A percentile compares a stretch with the other conserved stretches of the same genome.
These are phyloP conservation scores for Daldinia sp. DNA, from an alignment of 2,329 filamentous ascomycete species.

Conservation along the genomic window DNA sequence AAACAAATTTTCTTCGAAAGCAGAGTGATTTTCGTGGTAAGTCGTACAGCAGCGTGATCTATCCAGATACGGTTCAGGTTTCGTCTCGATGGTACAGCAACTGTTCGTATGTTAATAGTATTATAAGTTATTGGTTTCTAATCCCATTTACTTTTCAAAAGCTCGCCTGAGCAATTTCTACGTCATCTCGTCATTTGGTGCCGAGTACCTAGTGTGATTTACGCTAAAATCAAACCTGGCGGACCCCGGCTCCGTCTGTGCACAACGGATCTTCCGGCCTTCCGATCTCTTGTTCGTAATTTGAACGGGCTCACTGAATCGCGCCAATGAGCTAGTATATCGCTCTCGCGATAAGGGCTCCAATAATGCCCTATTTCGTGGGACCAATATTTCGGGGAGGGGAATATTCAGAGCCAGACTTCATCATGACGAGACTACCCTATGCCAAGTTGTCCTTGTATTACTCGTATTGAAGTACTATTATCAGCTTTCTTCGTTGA, in stretches of 20 bases:
- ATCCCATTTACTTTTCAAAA: constrained; percentile 1
- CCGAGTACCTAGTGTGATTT: constrained; percentile 28
- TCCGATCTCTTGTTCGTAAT: constrained; percentile 26
- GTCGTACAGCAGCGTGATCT: constrained; percentile 14
- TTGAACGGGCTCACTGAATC: constrained; percentile 26
- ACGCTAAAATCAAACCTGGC: constrained; percentile 29
- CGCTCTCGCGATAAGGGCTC: not conserved
- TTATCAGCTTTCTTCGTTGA: constrained; percentile 12
- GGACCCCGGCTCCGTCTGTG: constrained; percentile 24
- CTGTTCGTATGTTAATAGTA: constrained; percentile 28
- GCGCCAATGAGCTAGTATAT: constrained; percentile 9
- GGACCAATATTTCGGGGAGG: not conserved
- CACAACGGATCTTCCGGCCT: constrained; percentile 39
- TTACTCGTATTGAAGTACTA: constrained; percentile 24
- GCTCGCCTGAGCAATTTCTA: constrained; percentile 34
- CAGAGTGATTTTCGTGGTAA: constrained; percentile 10
- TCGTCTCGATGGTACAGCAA: constrained; percentile 28
- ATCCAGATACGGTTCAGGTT: constrained; percentile 29
- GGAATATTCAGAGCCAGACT: constrained; percentile 2
- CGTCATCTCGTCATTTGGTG: constrained; percentile 30
- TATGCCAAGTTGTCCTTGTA: not conserved
- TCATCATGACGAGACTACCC: constrained; percentile 10
- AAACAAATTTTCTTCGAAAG: constrained; percentile 16
- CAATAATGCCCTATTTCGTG: not conserved
- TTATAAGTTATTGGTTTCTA: not conserved